Conservation (phyloP, 306 rosid genomes). For the Purshia tridentata region DNA sequence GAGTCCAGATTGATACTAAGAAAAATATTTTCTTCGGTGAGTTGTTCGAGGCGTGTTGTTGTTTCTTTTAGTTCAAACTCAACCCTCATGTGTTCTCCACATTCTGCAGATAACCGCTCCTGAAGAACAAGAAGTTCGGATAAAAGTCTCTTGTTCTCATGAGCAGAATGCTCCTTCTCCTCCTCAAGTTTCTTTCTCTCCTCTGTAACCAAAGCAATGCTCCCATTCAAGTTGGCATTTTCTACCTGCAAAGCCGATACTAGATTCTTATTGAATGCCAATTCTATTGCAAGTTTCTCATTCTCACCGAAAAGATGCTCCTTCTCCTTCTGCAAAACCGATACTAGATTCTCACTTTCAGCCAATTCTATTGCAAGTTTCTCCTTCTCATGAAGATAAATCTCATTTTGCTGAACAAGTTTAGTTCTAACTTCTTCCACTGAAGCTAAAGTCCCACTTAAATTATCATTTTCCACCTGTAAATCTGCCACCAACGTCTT, state of each 20-base stretch:
- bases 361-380: constrained; percentile 48
- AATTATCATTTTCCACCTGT: constrained; percentile 59
- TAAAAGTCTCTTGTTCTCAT: constrained; percentile 51
- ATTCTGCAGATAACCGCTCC: constrained; percentile 48
- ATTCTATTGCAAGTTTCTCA: constrained; percentile 49
- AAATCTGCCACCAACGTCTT: constrained; percentile 54
- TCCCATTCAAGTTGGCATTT: constrained; percentile 48
- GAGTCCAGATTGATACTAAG: constrained; percentile 54
- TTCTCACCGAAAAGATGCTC: constrained; percentile 48
- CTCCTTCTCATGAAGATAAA: constrained; percentile 47
- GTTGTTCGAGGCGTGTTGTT: constrained; percentile 50
- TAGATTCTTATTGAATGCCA: constrained; percentile 50
- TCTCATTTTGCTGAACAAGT: constrained; percentile 54
- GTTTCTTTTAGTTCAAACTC: constrained; percentile 56
- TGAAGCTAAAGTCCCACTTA: constrained; percentile 45
- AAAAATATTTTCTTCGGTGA: constrained; percentile 56
- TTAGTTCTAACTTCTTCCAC: constrained; percentile 48
- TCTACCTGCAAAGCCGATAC: constrained; percentile 51
- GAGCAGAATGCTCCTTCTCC: constrained; percentile 48
- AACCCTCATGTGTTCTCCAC: constrained; percentile 45
- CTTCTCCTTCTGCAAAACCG: constrained; percentile 51
- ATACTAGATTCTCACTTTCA: constrained; percentile 48
- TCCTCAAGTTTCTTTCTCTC: constrained; percentile 55
- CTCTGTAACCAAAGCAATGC: constrained; percentile 48
- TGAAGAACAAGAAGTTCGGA: constrained; percentile 52